These are phyloP conservation scores for Aurantiochytrium sp. DNA, from an alignment of 108 stramenopile species.

Conservation along the genomic window DNA sequence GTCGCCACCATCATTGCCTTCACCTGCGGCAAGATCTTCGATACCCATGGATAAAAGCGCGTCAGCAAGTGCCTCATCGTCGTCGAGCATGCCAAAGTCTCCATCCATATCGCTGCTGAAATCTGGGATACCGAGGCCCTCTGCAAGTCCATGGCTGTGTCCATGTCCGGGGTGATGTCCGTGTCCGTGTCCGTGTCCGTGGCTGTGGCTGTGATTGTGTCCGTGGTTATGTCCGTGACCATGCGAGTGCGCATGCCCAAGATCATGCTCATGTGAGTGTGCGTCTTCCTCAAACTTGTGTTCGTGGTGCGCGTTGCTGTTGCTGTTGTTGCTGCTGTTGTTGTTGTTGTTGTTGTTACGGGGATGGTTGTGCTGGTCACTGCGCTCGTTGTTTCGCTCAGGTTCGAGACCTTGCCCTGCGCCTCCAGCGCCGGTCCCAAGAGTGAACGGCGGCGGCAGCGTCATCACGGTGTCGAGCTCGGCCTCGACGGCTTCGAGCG, in stretches of 20 bases:
- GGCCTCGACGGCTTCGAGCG: background rate
- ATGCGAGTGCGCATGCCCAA: background rate
- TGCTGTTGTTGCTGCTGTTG: background rate
- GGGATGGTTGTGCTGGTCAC: background rate
- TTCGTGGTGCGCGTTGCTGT: background rate
- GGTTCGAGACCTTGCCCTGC: background rate
- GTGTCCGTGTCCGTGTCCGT: background rate
- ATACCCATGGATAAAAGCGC: background rate
- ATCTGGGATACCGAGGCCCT: too few species aligned
- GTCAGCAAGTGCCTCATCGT: background rate
- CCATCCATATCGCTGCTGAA: too few species aligned
- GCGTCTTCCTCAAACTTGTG: background rate
- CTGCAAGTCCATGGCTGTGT: too few species aligned
- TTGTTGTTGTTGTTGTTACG: background rate
- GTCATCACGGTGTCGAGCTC: background rate
- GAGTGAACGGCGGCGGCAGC: background rate
- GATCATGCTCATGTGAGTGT: background rate
- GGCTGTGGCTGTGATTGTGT: background rate
- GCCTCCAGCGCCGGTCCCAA: background rate
- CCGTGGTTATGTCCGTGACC: background rate
- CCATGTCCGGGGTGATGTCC: too few species aligned
- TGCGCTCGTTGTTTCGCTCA: background rate
- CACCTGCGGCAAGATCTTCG: background rate
- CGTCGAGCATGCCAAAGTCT: too few species aligned
- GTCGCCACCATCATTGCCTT: background rate